Evolutionary conservation across 495 filamentous ascomycete genomes (phyloP).

Genomic region (Chaetomium tenue): DNA sequence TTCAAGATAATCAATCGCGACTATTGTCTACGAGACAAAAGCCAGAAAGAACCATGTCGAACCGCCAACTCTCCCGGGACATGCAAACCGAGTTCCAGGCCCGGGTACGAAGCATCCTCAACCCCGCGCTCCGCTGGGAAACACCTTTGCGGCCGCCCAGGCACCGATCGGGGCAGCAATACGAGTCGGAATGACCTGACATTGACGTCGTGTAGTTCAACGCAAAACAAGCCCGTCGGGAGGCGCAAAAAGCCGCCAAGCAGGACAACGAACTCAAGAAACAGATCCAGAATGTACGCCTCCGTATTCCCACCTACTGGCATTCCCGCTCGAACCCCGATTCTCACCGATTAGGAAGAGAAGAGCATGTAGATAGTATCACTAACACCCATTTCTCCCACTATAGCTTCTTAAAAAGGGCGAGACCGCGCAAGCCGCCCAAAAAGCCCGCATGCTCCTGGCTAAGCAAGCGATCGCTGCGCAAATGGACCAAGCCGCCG

Average conservation of each 20-base stretch:
- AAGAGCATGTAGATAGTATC: neutral
- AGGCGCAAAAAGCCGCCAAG: conserved; percentile 77
- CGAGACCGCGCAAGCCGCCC: conserved; percentile 79
- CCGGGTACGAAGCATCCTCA: conserved; percentile 38
- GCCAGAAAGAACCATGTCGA: conserved; percentile 44
- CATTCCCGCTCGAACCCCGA: neutral
- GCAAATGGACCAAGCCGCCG: conserved; percentile 55
- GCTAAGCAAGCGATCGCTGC: conserved; percentile 54
- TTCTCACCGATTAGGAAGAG: neutral
- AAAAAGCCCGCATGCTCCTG: conserved; percentile 66
- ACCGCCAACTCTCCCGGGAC: conserved; percentile 51
- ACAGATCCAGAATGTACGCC: conserved; percentile 71
- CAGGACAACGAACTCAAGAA: conserved; percentile 78
- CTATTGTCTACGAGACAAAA: neutral
- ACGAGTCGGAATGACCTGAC: neutral
- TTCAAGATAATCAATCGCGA: neutral
- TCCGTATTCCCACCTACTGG: neutral
- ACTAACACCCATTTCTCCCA: neutral
- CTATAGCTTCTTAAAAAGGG: conserved; percentile 62
- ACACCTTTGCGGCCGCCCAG: neutral
- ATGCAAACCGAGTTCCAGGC: conserved; percentile 55
- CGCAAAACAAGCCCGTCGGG: conserved; percentile 76
- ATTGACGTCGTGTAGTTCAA: conserved; percentile 59
- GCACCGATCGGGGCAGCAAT: neutral
- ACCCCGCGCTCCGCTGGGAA: conserved; percentile 12